Evolutionary conservation across 257 asterid species (phyloP).

Genomic region (Cordia subcordata): DNA sequence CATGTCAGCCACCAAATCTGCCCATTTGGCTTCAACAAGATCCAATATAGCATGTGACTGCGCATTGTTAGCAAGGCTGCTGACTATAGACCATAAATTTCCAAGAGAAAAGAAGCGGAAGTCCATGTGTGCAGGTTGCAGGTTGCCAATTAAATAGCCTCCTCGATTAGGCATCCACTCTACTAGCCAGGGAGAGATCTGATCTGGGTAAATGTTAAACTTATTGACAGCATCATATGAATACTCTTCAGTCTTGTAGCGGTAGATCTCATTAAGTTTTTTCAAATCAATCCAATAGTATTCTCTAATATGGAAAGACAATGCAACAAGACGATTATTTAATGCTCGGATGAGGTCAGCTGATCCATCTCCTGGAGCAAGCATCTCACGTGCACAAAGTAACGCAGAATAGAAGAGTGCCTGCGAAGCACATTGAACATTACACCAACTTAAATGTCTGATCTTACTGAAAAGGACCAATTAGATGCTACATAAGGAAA

Average conservation of each 20-base stretch:
- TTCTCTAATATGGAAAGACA: slow-evolving; percentile 70
- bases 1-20: slow-evolving; percentile 71
- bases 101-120: slow-evolving; percentile 74
- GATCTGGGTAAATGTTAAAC: slow-evolving; percentile 77
- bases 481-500: not conserved
- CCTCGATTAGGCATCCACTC: slow-evolving; percentile 77
- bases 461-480: not conserved
- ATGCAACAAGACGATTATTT: slow-evolving; percentile 69
- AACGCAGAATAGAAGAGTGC: slow-evolving; percentile 68
- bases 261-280: slow-evolving; percentile 64
- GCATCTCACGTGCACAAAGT: slow-evolving; percentile 72
- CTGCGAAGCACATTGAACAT: slow-evolving; percentile 29
- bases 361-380: slow-evolving; percentile 63
- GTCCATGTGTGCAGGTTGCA: slow-evolving; percentile 87
- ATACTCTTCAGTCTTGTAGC: slow-evolving; percentile 77
- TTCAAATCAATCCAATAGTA: slow-evolving; percentile 71
- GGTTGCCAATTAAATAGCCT: slow-evolving; percentile 64
- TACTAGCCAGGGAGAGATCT: slow-evolving; percentile 68
- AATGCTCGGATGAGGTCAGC: slow-evolving; percentile 59
- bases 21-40: slow-evolving; percentile 69
- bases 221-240: slow-evolving; percentile 73
- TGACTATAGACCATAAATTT: slow-evolving; percentile 62
- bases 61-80: slow-evolving; percentile 48
- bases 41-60: slow-evolving; percentile 71
- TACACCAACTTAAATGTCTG: not conserved